phyloP scores from a whole-genome alignment of 208 protist species.

The Acanthamoeba divionensis region DNA sequence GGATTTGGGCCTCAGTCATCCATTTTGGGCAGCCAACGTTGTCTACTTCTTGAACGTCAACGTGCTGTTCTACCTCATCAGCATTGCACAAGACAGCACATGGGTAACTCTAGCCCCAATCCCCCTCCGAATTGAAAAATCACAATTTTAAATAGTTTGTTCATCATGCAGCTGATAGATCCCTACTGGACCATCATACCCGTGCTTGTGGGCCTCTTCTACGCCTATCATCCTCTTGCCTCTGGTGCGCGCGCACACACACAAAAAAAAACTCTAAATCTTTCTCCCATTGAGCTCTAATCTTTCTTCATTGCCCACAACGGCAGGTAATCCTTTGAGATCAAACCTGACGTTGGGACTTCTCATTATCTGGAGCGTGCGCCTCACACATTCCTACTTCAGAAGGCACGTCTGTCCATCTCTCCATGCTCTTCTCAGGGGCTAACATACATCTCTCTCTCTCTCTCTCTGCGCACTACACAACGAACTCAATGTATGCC shows the following conservation, averaged over 20 bases:
- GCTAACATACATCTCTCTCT: no score
- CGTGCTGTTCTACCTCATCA: constrained; percentile 50
- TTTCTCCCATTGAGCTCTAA: background rate
- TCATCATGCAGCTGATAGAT: background rate
- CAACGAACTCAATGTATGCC: no score
- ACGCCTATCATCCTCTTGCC: background rate
- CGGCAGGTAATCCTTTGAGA: background rate
- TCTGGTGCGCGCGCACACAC: background rate
- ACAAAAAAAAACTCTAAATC: background rate
- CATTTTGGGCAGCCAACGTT: constrained; percentile 19
- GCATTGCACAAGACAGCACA: constrained; percentile 36
- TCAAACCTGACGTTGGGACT: background rate
- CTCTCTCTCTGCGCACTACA: no score
- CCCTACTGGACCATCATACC: constrained; percentile 51
- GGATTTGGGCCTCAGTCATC: background rate
- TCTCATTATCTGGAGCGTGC: constrained; percentile 28
- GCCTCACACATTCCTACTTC: constrained; percentile 54
- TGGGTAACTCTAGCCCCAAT: background rate
- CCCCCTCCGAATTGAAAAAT: background rate
- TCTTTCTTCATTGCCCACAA: background rate
- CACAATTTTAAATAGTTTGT: background rate
- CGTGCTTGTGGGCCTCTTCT: constrained; percentile 28
- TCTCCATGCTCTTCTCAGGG: background rate
- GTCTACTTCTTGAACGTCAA: constrained; percentile 50
- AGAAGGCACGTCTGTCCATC: background rate